Base-by-base conservation (phyloP, 495 filamentous ascomycete species). In the Lepraria neglecta region DNA sequence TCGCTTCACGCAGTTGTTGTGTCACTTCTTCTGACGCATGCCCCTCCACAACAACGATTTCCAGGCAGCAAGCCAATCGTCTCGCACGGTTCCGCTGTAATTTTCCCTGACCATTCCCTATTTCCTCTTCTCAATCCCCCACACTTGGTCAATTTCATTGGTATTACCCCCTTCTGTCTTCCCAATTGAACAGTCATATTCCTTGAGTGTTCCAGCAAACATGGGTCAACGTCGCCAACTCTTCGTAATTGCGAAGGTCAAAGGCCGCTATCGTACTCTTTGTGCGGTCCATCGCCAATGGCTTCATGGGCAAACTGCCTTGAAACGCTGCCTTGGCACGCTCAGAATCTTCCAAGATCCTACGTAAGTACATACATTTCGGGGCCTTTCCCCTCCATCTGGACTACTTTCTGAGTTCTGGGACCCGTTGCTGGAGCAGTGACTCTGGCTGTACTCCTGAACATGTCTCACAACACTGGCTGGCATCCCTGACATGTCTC, bases 141-240 rank as follows among this genome's bases (percentile, higher is more conserved):
- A 47, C 17, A n/a, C 21, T 7, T 47, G 17, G 9, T 24, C 15
- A 10, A 0, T 17, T 47, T 24, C 15, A 10, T 14, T 14, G 17
- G 45, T 7, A n/a, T 47, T 17, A n/a, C 15, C 15, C 45, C 15
- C 4, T 6, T 14, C 17, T 7, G 12, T n/a, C n/a, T 14, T 38
- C 6, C 33, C 33, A 38, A 38, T 38, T 38, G 33, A 6, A 38
- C 33, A 1, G 1, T 38, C 33, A 38, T 11, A 38, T 38, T 11
- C 33, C 33, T 38, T 38, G 4, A 11, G 33, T 38, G 2, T 38
- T 38, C 6, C 33, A 7, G 33, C 33, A 6, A 56, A 6, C 33
- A 64, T 64, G 58, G 65, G 58, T 48, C 58, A 47, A 55, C 65
- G 59, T 19, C 65, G 63, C n/a, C 59, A 68, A 19, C 31, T 68